Evolutionary conservation across 257 asterid genomes (phyloP).

Genomic region (Solanum clarkiae): DNA sequence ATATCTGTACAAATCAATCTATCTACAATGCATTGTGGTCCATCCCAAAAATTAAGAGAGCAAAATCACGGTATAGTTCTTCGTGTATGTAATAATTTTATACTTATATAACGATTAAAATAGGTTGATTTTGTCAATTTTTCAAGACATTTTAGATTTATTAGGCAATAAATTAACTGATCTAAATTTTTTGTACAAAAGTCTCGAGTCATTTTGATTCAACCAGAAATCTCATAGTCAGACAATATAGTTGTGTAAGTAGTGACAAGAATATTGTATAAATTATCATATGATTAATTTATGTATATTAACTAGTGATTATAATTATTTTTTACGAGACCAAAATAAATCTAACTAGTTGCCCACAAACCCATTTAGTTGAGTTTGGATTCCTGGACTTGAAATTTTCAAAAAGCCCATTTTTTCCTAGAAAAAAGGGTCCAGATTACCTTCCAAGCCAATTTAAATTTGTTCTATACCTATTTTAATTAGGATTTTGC

Average conservation of each 20-base stretch:
- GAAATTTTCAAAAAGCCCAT: not conserved
- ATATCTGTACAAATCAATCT: not conserved
- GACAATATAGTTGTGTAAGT: not conserved
- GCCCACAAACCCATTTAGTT: not conserved
- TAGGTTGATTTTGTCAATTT: not conserved
- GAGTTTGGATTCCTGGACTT: not conserved
- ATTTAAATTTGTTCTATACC: not conserved
- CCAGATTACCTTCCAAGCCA: not conserved
- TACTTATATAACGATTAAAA: not conserved
- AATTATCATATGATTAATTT: not conserved
- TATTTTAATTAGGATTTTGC: no score
- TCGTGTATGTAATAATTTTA: not conserved
- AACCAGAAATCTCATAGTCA: not conserved
- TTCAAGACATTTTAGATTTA: not conserved
- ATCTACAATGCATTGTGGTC: not conserved
- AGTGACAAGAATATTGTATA: not conserved
- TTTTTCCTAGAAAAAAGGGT: not conserved
- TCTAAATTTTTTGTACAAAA: not conserved
- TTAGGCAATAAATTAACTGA: not conserved
- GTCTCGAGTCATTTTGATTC: not conserved
- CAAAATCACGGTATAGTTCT: not conserved
- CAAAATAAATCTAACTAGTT: not conserved
- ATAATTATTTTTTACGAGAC: not conserved
- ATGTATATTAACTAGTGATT: not conserved
- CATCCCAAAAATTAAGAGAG: not conserved